These are phyloP conservation scores for Trichoderma sp. DNA, from an alignment of 2,329 filamentous ascomycete species.

Conservation along the genomic window DNA sequence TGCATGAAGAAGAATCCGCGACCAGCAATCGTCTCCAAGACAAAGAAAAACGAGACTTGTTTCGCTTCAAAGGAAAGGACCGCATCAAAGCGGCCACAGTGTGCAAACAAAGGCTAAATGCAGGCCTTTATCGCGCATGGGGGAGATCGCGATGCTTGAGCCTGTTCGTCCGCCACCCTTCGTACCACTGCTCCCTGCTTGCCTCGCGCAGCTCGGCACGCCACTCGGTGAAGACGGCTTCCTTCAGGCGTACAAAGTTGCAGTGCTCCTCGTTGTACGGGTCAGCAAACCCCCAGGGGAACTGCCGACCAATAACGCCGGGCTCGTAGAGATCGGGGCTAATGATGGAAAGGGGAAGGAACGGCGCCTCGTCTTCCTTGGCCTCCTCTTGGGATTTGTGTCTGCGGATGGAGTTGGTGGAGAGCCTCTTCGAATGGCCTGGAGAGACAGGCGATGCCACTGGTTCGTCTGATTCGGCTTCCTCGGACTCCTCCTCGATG, in stretches of 20 bases:
- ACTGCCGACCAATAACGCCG: conserved; percentile 77
- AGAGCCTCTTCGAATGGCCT: conserved; percentile 49
- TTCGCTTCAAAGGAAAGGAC: background rate
- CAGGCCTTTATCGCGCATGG: conserved; percentile 38
- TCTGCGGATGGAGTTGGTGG: conserved; percentile 49
- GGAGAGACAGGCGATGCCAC: conserved; percentile 41
- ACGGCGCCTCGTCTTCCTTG: conserved; percentile 61
- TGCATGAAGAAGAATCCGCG: conserved; percentile 3
- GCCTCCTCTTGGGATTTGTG: conserved; percentile 49
- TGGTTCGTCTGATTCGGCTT: conserved; percentile 37
- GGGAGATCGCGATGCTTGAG: conserved; percentile 58
- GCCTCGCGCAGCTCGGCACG: conserved; percentile 85
- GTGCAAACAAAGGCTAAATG: background rate
- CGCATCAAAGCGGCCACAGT: background rate
- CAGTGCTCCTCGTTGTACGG: conserved; percentile 90
- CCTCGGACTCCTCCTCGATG: conserved; percentile 55
- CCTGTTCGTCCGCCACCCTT: conserved; percentile 82
- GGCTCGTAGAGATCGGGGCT: conserved; percentile 91
- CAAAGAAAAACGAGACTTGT: conserved; percentile 6
- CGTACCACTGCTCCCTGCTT: conserved; percentile 91
- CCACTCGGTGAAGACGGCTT: conserved; percentile 93
- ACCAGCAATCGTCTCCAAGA: background rate
- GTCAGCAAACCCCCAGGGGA: conserved; percentile 96
- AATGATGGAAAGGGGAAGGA: conserved; percentile 87
- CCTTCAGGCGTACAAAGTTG: conserved; percentile 88